Evolutionary conservation across 306 rosid genomes (phyloP), one percentile per base, ranked within the genome.

Genomic region (Cucumis sativus): DNA sequence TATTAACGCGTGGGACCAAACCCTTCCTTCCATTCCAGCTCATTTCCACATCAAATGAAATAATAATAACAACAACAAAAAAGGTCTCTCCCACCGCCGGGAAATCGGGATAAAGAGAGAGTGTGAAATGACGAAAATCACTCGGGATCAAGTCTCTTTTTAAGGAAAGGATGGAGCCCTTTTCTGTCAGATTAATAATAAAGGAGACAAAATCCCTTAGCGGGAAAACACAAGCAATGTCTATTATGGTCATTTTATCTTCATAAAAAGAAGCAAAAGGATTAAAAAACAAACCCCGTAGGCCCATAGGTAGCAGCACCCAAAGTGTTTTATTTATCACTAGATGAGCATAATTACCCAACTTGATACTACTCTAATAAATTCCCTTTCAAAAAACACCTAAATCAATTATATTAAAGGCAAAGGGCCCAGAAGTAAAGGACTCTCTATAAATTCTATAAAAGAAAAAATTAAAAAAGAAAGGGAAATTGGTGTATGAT

Each of bases 1-100:
- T 6, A 70, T 71, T 47, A 71, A 49, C 76, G 76, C 43, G 76
- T 71, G 76, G 76, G 76, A 15, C 41, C 76, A 25, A 49, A 5
- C 40, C 23, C 21, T 15, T 8, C 14, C 39, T 13, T 30, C 8
- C 6, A 11, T 3, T 70, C 58, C 59, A 71, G 60, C 76, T 25
- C 60, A 71, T 71, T 71, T 71, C 43, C 14, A 47, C 76, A 52
- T 14, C 40, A 0, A 25, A 7, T 10, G 10, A 43, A 20, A 0
- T 4, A 43, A 41, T 5, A 20, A 68, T 3, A 33, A 43, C 1
- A 45, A 20, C 23, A 20, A 9, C 23, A 23, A 23, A 1, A 23
- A 23, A 23, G 25, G 25, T 69, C 39, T 68, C n/a, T 41, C 54
- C 14, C 56, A 41, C 35, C 56, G 18, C 74, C 74, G 74, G 74